Conservation (phyloP, 805 yeast species). For the Scheffersomyces lignosus region DNA sequence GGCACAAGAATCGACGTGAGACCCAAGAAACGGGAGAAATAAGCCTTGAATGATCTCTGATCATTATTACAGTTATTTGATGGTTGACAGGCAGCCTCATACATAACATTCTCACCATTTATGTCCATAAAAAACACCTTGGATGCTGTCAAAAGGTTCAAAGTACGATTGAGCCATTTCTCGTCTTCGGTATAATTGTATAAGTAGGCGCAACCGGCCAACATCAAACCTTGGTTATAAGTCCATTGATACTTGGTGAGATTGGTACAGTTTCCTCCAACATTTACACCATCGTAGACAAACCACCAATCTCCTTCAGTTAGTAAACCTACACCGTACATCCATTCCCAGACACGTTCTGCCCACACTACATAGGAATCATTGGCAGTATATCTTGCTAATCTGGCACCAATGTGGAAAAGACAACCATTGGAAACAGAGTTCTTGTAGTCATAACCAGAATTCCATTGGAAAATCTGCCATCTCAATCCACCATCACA, state of each 20-base stretch:
- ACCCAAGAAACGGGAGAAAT: slow-evolving; percentile 72
- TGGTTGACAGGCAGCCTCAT: slow-evolving; percentile 83
- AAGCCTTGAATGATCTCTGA: slow-evolving; percentile 91
- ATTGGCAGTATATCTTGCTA: slow-evolving; percentile 42
- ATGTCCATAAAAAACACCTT: slow-evolving; percentile 47
- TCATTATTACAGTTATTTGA: slow-evolving; percentile 70
- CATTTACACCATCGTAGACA: slow-evolving; percentile 75
- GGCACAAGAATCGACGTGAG: slow-evolving; percentile 74
- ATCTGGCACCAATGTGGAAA: slow-evolving; percentile 45
- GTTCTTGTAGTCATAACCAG: slow-evolving; percentile 47
- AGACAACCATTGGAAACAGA: slow-evolving; percentile 46
- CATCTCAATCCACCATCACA: slow-evolving; percentile 48
- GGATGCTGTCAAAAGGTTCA: slow-evolving; percentile 54
- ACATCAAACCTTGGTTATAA: slow-evolving; percentile 78
- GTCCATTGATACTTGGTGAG: slow-evolving; percentile 73
- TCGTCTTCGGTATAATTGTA: slow-evolving; percentile 69
- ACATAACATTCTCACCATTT: slow-evolving; percentile 48
- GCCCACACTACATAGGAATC: slow-evolving; percentile 42
- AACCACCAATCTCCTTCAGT: slow-evolving; percentile 43
- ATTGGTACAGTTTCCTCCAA: slow-evolving; percentile 59
- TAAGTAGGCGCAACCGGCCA: slow-evolving; percentile 79
- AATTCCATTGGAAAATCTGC: slow-evolving; percentile 51
- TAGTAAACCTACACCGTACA: slow-evolving; percentile 42
- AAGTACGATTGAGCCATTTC: slow-evolving; percentile 65
- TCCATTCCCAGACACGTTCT: slow-evolving; percentile 47